Evolutionary conservation across 1,139 yeast species (phyloP).

Genomic region (Candida sp.): DNA sequence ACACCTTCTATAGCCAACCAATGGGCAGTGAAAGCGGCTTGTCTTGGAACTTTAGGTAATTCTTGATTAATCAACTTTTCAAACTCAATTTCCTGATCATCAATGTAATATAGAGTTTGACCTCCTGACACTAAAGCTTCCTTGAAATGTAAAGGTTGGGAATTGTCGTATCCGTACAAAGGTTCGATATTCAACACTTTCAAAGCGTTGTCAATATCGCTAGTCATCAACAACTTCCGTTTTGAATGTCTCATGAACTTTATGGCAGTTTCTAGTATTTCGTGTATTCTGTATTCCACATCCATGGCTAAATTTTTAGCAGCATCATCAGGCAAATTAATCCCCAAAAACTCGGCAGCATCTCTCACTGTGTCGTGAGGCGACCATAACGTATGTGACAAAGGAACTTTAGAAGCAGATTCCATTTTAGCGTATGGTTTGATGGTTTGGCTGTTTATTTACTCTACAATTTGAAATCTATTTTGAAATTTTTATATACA

Average conservation of each 20-base stretch:
- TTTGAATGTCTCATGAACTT: constrained; percentile 96
- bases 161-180: constrained; percentile 67
- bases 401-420: constrained; percentile 41
- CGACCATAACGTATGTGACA: constrained; percentile 94
- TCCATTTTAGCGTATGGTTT: constrained; percentile 36
- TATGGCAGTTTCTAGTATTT: constrained; percentile 90
- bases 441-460: background rate
- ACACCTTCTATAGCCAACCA: constrained; percentile 99
- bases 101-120: constrained; percentile 88
- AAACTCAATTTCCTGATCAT: constrained; percentile 89
- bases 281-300: constrained; percentile 95
- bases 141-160: constrained; percentile 62
- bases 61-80: constrained; percentile 94
- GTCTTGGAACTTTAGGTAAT: constrained; percentile 91
- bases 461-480: background rate
- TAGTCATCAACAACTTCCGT: constrained; percentile 74
- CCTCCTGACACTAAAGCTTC: constrained; percentile 86
- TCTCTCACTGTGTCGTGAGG: constrained; percentile 97
- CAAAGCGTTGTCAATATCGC: constrained; percentile 79
- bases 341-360: constrained; percentile 90
- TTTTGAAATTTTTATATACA: background rate
- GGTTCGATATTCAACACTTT: constrained; percentile 89
- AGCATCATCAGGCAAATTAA: constrained; percentile 85
- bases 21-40: constrained; percentile 91
- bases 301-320: constrained; percentile 97